Base-by-base conservation (phyloP, 78 protist genomes). In the Dictyostelium intermedium region DNA sequence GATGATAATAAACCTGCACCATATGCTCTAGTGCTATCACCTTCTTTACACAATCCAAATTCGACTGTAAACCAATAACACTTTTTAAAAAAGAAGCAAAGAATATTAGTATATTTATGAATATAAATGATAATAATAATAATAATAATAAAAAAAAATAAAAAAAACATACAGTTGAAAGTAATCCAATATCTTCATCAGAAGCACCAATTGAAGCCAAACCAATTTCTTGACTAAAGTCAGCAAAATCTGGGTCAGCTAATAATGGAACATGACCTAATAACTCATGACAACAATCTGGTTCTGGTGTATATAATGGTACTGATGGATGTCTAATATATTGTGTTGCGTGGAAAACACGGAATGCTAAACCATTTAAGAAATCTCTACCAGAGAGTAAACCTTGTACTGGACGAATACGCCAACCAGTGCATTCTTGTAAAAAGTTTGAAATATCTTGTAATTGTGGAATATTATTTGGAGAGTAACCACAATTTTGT, bases 261-360 rank as follows among this genome's bases (percentile, higher is more conserved):
- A 97, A 98, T 34, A 98, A 87, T 20, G 99, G 99, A 16, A 96
- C 99, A 82, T 98, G 99, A n/a, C 99, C 99, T n/a, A 98, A 73
- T 8, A 98, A 34, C 85, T 98, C 99, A 84, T 98, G 99, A 91
- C 97, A 83, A 13, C 93, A 30, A 91, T 98, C 99, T 32, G 99
- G 99, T 84, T 98, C 99, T 32, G 99, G 99, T 1, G 99, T 98
- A 98, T 98, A 98, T 45, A 98, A 87, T 11, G 99, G 99, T 74
- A 80, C 87, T 4, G 98, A 89, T 45, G 53, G 92, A 82, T 98
- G 99, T 83, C 99, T 98, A 70, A 98, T 89, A 74, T 98, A 98
- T 95, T 98, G 99, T 3, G 99, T 98, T 35, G 98, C 93, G 84
- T 97, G 98, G 96, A 98, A 98, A 23, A 91, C 97, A 69, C 99